Evolutionary conservation across 495 filamentous ascomycete genomes (phyloP).

Genomic region (Penicillium maclennaniae): DNA sequence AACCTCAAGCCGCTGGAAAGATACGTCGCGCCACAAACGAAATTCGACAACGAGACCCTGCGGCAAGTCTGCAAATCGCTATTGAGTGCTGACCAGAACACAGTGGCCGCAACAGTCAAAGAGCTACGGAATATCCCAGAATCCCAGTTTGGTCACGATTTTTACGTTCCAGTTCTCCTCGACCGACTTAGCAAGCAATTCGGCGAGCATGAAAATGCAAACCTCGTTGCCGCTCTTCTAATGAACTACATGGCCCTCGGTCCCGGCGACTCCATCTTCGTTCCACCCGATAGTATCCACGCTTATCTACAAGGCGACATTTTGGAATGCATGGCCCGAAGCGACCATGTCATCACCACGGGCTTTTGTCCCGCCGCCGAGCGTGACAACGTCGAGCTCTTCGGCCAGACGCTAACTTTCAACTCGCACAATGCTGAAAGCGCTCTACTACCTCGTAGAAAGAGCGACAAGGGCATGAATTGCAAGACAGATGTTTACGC

Average conservation of each 20-base stretch:
- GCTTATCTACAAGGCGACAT: slow-evolving; percentile 77
- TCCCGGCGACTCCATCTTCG: slow-evolving; percentile 65
- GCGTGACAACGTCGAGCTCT: slow-evolving; percentile 59
- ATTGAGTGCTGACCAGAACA: slow-evolving; percentile 49
- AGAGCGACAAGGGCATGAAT: slow-evolving; percentile 49
- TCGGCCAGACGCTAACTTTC: slow-evolving; percentile 59
- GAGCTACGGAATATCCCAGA: slow-evolving; percentile 46
- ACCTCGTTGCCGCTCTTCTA: slow-evolving; percentile 57
- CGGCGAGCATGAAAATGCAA: slow-evolving; percentile 50
- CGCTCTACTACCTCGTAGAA: slow-evolving; percentile 45
- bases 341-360: slow-evolving; percentile 72
- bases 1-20: slow-evolving; percentile 47
- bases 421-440: slow-evolving; percentile 53
- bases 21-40: slow-evolving; percentile 47
- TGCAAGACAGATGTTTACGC: slow-evolving; percentile 59
- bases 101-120: slow-evolving; percentile 46
- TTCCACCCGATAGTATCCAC: slow-evolving; percentile 76
- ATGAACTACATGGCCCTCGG: slow-evolving; percentile 72
- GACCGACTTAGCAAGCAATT: slow-evolving; percentile 65
- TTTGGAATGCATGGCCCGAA: slow-evolving; percentile 82
- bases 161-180: slow-evolving; percentile 60
- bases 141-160: slow-evolving; percentile 48
- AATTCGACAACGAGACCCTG: slow-evolving; percentile 60
- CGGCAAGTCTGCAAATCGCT: slow-evolving; percentile 55
- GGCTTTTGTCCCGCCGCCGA: slow-evolving; percentile 68